Conservation (phyloP, 2,329 filamentous ascomycete species). For the Cladosporium sp. region DNA sequence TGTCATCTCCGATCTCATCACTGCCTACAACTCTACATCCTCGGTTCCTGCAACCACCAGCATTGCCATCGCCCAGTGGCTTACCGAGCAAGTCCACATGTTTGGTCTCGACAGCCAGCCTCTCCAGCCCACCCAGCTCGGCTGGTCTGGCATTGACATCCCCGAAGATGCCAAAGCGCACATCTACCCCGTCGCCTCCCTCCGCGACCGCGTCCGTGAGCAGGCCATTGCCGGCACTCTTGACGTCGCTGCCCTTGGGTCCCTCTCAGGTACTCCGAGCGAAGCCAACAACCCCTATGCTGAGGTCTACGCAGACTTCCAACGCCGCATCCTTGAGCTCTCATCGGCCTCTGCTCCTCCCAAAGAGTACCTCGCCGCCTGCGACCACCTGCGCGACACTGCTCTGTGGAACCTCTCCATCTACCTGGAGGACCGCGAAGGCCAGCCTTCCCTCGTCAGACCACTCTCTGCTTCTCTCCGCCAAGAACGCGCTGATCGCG, state of each 20-base stretch:
- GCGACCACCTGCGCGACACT: conserved; percentile 76
- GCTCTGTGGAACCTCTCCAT: conserved; percentile 80
- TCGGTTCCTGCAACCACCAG: conserved; percentile 50
- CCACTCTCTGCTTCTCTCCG: conserved; percentile 55
- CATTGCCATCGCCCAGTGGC: conserved; percentile 67
- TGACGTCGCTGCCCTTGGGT: conserved; percentile 36
- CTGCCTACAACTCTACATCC: conserved; percentile 66
- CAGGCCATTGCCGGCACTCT: conserved; percentile 53
- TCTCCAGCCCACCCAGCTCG: conserved; percentile 49
- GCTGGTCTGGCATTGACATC: conserved; percentile 66
- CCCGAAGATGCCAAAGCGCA: conserved; percentile 59
- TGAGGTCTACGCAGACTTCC: conserved; percentile 51
- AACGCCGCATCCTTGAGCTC: conserved; percentile 63
- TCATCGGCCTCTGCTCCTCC: conserved; percentile 53
- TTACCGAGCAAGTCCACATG: conserved; percentile 80
- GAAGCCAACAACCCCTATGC: conserved; percentile 46
- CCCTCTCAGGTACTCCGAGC: conserved; percentile 29
- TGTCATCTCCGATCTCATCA: conserved; percentile 74
- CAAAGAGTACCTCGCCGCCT: conserved; percentile 73
- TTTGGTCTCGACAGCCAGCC: conserved; percentile 72
- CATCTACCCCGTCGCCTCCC: conserved; percentile 58
- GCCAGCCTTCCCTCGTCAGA: conserved; percentile 69
- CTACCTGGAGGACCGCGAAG: conserved; percentile 79
- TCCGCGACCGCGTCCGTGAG: conserved; percentile 59
- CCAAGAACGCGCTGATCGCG: conserved; percentile 54